phyloP scores from a whole-genome alignment of 2,329 filamentous ascomycete genomes.

The Didymella arachidicola region DNA sequence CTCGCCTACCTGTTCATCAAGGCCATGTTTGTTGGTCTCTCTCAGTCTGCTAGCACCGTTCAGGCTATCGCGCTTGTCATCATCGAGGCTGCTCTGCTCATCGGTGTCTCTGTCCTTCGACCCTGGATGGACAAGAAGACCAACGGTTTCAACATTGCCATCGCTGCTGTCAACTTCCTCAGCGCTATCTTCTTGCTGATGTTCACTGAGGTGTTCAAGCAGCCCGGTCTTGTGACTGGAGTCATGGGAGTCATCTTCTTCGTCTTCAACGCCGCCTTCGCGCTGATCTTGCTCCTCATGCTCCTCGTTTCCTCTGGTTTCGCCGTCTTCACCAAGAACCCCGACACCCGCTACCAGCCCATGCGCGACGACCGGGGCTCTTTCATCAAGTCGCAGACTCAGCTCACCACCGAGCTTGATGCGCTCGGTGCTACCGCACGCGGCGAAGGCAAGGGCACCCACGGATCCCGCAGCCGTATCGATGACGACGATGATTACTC shows the following conservation, averaged over 20 bases:
- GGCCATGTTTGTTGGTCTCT: conserved; percentile 85
- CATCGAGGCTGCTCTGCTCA: conserved; percentile 80
- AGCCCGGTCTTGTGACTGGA: conserved; percentile 82
- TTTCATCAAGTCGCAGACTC: conserved; percentile 95
- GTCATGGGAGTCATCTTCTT: conserved; percentile 91
- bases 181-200: conserved; percentile 89
- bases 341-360: conserved; percentile 91
- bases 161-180: conserved; percentile 87
- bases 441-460: conserved; percentile 68
- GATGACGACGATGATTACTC: conserved; percentile 77
- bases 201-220: conserved; percentile 85
- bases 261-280: conserved; percentile 83
- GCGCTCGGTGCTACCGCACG: conserved; percentile 87
- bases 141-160: conserved; percentile 94
- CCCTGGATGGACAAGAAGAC: conserved; percentile 99
- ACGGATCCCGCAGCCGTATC: conserved; percentile 62
- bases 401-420: conserved; percentile 87
- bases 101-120: conserved; percentile 78
- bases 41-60: conserved; percentile 72
- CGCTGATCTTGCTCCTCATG: conserved; percentile 81
- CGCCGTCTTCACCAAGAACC: conserved; percentile 89
- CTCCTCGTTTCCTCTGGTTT: conserved; percentile 79
- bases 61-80: conserved; percentile 85
- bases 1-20: conserved; percentile 85
- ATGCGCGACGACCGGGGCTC: conserved; percentile 96